Conservation (phyloP, 2,329 filamentous ascomycete species). For the Zopfia rhizophila region DNA sequence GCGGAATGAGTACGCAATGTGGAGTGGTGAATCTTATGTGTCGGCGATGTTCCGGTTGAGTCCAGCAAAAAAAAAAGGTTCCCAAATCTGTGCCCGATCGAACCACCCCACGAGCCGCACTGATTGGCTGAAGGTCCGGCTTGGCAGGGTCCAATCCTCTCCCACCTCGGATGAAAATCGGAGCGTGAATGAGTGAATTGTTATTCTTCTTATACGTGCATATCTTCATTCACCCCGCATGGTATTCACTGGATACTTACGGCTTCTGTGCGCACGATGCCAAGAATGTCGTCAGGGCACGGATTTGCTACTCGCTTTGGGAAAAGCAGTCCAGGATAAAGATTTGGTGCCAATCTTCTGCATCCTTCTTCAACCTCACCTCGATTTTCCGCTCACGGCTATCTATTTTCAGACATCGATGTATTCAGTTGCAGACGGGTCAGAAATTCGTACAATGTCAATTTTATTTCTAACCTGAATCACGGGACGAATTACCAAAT, state of each 20-base stretch:
- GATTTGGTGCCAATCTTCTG: constrained; percentile 11
- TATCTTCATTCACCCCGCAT: background rate
- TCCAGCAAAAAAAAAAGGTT: constrained; percentile 20
- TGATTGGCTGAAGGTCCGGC: constrained; percentile 28
- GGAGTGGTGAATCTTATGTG: constrained; percentile 11
- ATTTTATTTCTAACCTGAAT: too few species aligned
- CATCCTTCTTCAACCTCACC: constrained; percentile 1
- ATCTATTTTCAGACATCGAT: too few species aligned
- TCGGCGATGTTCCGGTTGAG: constrained; percentile 23
- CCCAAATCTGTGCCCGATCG: constrained; percentile 19
- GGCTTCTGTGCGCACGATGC: background rate
- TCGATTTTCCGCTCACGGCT: too few species aligned
- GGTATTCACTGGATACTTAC: background rate
- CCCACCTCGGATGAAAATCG: too few species aligned
- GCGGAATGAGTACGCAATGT: background rate
- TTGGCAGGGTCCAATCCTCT: constrained; percentile 36
- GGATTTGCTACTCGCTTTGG: constrained; percentile 29
- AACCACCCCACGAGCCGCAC: constrained; percentile 10
- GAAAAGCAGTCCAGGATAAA: constrained; percentile 30
- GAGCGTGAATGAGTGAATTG: too few species aligned
- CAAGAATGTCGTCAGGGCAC: constrained; percentile 2
- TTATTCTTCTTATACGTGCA: too few species aligned
- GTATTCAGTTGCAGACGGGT: too few species aligned
- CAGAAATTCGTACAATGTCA: too few species aligned
- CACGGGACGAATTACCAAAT: too few species aligned